Conservation (phyloP, 495 filamentous ascomycete species). For the Xylaria nigripes region DNA sequence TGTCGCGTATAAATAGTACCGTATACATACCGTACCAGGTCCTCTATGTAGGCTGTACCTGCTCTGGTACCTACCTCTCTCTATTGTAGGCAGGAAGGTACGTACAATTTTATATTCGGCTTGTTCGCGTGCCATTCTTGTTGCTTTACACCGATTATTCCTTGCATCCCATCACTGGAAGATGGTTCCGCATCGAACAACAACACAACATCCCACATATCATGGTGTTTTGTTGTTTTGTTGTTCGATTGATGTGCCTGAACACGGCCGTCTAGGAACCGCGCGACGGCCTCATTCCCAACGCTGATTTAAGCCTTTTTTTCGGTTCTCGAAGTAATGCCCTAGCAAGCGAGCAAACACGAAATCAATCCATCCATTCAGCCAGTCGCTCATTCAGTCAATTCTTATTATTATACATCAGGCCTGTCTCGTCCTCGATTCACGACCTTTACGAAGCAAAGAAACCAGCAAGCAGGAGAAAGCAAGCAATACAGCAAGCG, state of each 20-base stretch:
- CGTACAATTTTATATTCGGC: not conserved
- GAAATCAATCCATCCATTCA: not conserved
- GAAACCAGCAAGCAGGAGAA: not conserved
- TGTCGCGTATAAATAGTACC: no score
- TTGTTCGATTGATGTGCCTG: not conserved
- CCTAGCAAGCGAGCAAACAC: not conserved
- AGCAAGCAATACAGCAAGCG: not conserved
- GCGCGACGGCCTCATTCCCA: not conserved
- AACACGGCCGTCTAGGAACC: not conserved
- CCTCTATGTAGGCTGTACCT: no score
- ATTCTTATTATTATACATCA: not conserved
- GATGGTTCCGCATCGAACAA: not conserved
- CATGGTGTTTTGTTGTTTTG: not conserved
- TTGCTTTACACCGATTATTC: not conserved
- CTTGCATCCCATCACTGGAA: not conserved
- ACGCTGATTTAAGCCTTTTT: not conserved
- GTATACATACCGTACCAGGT: no score
- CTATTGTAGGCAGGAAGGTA: no score
- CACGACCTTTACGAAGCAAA: not conserved
- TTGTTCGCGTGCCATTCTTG: not conserved
- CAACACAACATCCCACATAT: not conserved
- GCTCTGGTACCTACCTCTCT: not conserved
- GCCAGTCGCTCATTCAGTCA: not conserved
- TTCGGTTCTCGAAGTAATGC: not conserved
- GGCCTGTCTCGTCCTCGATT: not conserved